Evolutionary conservation across 495 filamentous ascomycete species (phyloP), one percentile per base, ranked within the genome.

Genomic region (Penicillium dipodomyicola): DNA sequence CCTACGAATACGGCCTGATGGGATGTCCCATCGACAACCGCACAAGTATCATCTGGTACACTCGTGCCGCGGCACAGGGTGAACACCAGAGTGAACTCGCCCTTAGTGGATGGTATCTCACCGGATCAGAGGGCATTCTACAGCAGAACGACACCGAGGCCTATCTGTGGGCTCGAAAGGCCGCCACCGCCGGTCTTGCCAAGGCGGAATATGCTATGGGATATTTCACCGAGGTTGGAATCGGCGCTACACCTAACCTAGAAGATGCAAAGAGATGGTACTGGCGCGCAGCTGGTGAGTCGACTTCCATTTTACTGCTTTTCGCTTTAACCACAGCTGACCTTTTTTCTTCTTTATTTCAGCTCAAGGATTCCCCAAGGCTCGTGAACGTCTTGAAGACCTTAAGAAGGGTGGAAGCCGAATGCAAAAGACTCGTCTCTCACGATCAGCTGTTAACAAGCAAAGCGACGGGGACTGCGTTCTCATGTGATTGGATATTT

Each of bases 251-350:
- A 27, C 83, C 87, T 4, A 92, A 91, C 68, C 57, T 96, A 59
- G 94, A 98, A 64, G 94, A 96, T 74, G 94, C 93, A 19, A 96
- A 96, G 77, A 82, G 91, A 64, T 98, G 94, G 94, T 98, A 98
- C 76, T 96, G 92, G 83, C 83, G 92, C 73, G 91, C 94, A 76
- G 94, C 94, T 73, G 88, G 94, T 97, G 74, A 85, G 93, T 87
- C 40, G 57, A 54, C 17, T 35, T 35, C 19, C 56, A 9, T 45
- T 30, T 14, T 25, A 39, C 45, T 56, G 48, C 30, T 52, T 17
- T 44, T 49, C 48, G 64, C 58, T 70, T 58, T 47, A 15, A 10
- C 0, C 4, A 12, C 8, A 15, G 30, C 27, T 52, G n/a, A 63
- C 39, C 9, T 14, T 55, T 25, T 37, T 56, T 59, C 43, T 73